A percentile compares a stretch with the other conserved stretches of the same genome.
phyloP scores from a whole-genome alignment of 2,329 filamentous ascomycete species.

The Ophiostoma piceae region DNA sequence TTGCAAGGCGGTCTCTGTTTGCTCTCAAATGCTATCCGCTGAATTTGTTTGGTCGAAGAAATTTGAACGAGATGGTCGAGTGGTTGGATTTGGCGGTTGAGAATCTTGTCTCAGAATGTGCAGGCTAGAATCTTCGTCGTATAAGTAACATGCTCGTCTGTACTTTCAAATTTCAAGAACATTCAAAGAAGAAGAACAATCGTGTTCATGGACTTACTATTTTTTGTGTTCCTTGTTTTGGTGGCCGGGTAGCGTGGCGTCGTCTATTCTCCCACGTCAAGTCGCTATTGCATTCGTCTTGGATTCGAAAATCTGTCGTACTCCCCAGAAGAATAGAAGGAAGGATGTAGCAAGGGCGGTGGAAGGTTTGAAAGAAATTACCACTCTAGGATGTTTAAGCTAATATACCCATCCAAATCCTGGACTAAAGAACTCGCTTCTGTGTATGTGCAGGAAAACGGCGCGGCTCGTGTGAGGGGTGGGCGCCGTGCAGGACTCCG shows the following conservation, averaged over 20 bases:
- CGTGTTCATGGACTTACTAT: neutral
- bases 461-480: conserved; percentile 9
- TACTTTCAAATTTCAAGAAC: neutral
- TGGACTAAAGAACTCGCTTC: neutral
- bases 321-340: neutral
- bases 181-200: too few relatives aligned
- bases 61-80: neutral
- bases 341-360: conserved; percentile 3
- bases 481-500: conserved; percentile 2
- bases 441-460: conserved; percentile 4
- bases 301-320: neutral
- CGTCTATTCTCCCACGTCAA: neutral
- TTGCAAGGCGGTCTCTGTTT: neutral
- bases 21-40: neutral
- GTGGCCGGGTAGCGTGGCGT: neutral
- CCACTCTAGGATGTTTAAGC: conserved; percentile 15
- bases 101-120: neutral
- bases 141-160: neutral
- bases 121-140: neutral
- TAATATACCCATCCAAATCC: conserved; percentile 3
- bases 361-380: conserved; percentile 13
- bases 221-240: neutral
- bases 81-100: neutral
- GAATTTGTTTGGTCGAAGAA: neutral
- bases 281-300: neutral